Base-by-base conservation (phyloP, 2,329 filamentous ascomycete genomes). In the Dothistroma septosporum region DNA sequence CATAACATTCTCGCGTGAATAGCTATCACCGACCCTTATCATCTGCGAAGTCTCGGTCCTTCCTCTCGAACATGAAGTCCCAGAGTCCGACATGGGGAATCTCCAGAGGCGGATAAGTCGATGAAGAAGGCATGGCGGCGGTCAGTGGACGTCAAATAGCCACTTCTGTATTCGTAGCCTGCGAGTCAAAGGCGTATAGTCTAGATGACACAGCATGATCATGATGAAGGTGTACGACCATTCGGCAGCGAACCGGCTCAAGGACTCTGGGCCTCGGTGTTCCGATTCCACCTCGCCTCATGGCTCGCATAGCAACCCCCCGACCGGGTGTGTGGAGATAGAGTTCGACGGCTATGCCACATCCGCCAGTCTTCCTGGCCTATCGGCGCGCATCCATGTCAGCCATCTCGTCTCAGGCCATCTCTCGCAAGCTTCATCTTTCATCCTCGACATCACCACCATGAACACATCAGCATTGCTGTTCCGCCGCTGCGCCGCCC, bases 1-100 rank as follows among this genome's bases (percentile, higher is more conserved):
- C 24, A 58, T 4, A 31, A 28, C 16, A n/a, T n/a, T 32, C 24
- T 2, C 28, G 16, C 24, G 16, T 24, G 19, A 53, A 22, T 4
- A 11, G 28, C 7, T 19, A n/a, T 16, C 49, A 11, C 57, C 58
- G 76, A 91, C 90, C 82, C 79, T 93, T 91, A 69, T 90, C 82
- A 66, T 91, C 87, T 0, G 88, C 81, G 69, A 85, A 95, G 3
- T 79, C 75, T 67, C 77, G 85, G 65, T 87, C 80, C 65, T 84
- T 85, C 61, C 82, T 80, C 68, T 91, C 87, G 70, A 96, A 92
- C 50, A 94, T 77, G 61, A 92, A 86, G 0, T 82, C 82, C 89
- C 90, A 96, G 55, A 96, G 72, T 73, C 95, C 91, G 58, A 87
- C 76, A 66, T 87, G 78, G 0, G 92, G 92, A 50, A 96, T 87